phyloP scores from a whole-genome alignment of 176 grass and related monocot species.

The Dactylis glomerata region DNA sequence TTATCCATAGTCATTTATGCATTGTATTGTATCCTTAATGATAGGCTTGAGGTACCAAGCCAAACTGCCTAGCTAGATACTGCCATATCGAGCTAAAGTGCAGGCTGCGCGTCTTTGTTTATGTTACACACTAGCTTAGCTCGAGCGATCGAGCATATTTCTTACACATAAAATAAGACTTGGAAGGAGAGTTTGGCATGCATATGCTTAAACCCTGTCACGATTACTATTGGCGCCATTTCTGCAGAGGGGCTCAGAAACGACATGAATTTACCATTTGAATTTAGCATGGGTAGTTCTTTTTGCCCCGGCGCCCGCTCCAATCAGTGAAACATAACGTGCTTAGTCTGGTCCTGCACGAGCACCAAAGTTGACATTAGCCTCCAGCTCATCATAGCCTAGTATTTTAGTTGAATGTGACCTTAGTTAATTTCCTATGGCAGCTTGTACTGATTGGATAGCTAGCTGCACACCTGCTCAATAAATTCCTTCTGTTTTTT shows the following conservation, averaged over 20 bases:
- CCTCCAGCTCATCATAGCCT: neutral
- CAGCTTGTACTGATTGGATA: neutral
- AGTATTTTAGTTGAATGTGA: neutral
- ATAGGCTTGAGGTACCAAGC: neutral
- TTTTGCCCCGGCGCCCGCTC: neutral
- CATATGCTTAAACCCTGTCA: neutral
- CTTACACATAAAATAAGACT: conserved; percentile 5
- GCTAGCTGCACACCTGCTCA: neutral
- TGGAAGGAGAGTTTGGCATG: neutral
- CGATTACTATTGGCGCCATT: neutral
- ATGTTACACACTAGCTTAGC: neutral
- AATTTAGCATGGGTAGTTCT: neutral
- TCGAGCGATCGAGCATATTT: neutral
- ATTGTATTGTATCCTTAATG: neutral
- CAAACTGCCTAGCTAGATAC: neutral
- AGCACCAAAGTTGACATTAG: conserved; percentile 7
- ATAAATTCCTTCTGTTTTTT: neutral
- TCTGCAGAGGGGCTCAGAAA: neutral
- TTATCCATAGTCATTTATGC: neutral
- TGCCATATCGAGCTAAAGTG: neutral
- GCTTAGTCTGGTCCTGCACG: neutral
- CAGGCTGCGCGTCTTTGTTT: neutral
- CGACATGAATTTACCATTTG: neutral
- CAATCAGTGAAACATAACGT: neutral
- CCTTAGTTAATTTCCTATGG: neutral